Evolutionary conservation across 495 filamentous ascomycete genomes (phyloP).

Genomic region (Lasiosphaeria hispida): DNA sequence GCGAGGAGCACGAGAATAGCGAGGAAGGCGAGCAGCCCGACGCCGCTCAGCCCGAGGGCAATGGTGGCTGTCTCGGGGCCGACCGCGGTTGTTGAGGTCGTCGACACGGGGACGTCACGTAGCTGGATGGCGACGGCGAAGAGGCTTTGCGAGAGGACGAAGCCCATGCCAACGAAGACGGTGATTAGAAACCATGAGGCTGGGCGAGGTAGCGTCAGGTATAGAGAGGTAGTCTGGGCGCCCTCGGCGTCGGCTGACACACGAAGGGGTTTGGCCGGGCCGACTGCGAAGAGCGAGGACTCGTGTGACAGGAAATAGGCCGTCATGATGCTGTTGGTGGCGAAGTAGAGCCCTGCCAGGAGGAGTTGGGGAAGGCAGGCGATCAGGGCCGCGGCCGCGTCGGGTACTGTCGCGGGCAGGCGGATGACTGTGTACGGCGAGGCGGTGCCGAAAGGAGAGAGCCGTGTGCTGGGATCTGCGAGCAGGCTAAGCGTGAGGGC

Average conservation of each 20-base stretch:
- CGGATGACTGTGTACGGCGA: constrained; percentile 25
- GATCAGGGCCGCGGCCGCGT: constrained; percentile 29
- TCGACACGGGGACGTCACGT: constrained; percentile 1
- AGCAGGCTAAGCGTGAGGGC: constrained; percentile 29
- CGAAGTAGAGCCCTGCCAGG: constrained; percentile 40
- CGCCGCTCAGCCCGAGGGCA: constrained; percentile 34
- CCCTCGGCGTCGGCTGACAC: constrained; percentile 34
- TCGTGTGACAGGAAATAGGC: constrained; percentile 45
- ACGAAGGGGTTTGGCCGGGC: constrained; percentile 30
- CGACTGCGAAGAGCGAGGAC: constrained; percentile 37
- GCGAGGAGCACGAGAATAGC: constrained; percentile 32
- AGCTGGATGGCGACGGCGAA: constrained; percentile 23
- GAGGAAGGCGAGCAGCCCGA: constrained; percentile 35
- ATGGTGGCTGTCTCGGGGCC: neutral
- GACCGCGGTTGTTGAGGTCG: neutral
- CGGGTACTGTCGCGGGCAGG: constrained; percentile 9
- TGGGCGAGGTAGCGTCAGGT: constrained; percentile 41
- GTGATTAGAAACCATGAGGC: constrained; percentile 36
- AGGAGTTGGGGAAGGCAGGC: constrained; percentile 40
- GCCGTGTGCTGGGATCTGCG: constrained; percentile 16
- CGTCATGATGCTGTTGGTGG: constrained; percentile 38
- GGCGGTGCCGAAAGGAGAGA: constrained; percentile 33
- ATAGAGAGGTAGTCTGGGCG: constrained; percentile 36
- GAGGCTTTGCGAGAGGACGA: constrained; percentile 38
- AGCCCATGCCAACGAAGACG: constrained; percentile 37